phyloP scores from a whole-genome alignment of 306 rosid genomes.

The Rubus idaeus region DNA sequence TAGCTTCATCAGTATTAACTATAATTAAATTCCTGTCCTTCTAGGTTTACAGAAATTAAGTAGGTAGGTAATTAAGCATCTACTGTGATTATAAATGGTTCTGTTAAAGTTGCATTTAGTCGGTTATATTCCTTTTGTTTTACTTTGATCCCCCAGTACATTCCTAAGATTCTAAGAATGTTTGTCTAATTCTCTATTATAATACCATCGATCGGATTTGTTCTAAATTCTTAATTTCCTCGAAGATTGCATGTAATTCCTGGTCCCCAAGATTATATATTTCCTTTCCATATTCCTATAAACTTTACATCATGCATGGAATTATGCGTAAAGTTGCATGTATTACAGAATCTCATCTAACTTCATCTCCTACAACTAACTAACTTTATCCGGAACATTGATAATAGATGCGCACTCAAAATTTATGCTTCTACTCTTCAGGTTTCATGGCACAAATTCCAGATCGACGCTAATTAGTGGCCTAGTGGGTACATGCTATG shows the following conservation, averaged over 20 bases:
- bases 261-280: not conserved
- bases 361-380: not conserved
- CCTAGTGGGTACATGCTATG: too few species aligned
- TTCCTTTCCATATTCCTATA: slow-evolving; percentile 15
- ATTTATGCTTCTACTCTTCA: not conserved
- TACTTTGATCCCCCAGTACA: slow-evolving; percentile 6
- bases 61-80: not conserved
- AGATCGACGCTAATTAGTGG: too few species aligned
- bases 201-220: slow-evolving; percentile 8
- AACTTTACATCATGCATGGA: not conserved
- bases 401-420: not conserved
- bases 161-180: slow-evolving; percentile 22
- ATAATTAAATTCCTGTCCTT: not conserved
- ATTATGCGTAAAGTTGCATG: slow-evolving; percentile 1
- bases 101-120: slow-evolving; percentile 17
- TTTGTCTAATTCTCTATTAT: not conserved
- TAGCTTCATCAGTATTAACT: not conserved
- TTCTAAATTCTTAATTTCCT: slow-evolving; percentile 3
- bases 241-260: not conserved
- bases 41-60: not conserved
- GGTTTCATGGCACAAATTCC: not conserved
- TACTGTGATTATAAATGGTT: not conserved
- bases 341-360: not conserved
- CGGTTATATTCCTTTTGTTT: not conserved
- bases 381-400: slow-evolving; percentile 1